Base-by-base conservation (phyloP, 352 stramenopile species). In the Globisporangium middletonii region DNA sequence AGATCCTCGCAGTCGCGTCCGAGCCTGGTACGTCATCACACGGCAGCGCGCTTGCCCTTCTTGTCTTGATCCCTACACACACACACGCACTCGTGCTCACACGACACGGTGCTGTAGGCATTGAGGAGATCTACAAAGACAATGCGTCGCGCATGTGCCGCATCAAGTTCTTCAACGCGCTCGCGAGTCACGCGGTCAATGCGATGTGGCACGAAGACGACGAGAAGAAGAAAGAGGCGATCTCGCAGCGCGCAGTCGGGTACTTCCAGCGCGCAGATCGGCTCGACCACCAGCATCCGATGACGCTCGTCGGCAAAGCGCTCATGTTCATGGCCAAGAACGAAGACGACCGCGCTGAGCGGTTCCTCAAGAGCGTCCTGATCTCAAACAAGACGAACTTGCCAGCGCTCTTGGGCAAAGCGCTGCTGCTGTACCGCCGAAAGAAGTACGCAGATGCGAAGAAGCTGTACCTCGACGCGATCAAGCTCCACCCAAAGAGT, bases 271-370 rank as follows among this genome's bases (percentile, higher is more conserved):
- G 83, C 33, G 86, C 86, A 1, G 86, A 95, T 44, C 84, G 89
- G 1, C 77, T 97, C 9, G 88, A 97, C 60, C 86, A 94, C 44
- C 89, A 96, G 67, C 85, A 94, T 47, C 75, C 80, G 12, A 92
- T 95, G 72, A 97, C 89, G 27, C 78, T 95, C 33, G 87, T 96
- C 42, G 89, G 89, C 48, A 97, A 97, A 49, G 89, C 87, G 27
- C 82, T 96, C 43, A 96, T 97, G 83, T 96, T 96, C 55, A 94
- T 97, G 80, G 86, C 86, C 54, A 95, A 97, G 68, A 90, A 89
- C 63, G 87, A 97, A 59, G 84, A 96, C 60, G 88, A 97, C 50
- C 87, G 88, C 26, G 88, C 88, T 11, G 88, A 96, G 60, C 87
- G 89, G 6, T 97, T 96, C 63, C 75, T 97, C 55, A 95, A 96